Evolutionary conservation across 148 eudicot genomes (phyloP).

Genomic region (Rhododendron simsii): DNA sequence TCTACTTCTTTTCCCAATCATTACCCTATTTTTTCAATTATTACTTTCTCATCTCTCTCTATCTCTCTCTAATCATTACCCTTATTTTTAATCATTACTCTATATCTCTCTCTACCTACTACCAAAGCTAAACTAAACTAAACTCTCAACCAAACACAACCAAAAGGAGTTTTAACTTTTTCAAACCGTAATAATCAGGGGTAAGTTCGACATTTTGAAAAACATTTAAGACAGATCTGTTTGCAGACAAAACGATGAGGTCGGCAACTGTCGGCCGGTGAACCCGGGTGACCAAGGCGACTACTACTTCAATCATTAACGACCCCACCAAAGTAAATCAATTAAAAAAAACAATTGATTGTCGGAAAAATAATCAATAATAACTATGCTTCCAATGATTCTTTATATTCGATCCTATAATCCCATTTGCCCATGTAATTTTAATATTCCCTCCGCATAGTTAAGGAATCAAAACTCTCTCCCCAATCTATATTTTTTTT

Average conservation of each 20-base stretch:
- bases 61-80: too few species aligned
- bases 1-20: too few species aligned
- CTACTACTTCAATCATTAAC: background rate
- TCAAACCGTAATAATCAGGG: background rate
- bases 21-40: too few species aligned
- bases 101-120: too few species aligned
- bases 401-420: background rate
- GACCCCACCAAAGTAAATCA: background rate
- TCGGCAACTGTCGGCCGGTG: constrained; percentile 80
- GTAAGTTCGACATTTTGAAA: background rate
- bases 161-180: too few species aligned
- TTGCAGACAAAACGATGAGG: constrained; percentile 31
- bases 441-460: background rate
- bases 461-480: background rate
- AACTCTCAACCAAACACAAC: too few species aligned
- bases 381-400: background rate
- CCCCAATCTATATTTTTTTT: background rate
- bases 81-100: too few species aligned
- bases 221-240: constrained; percentile 32
- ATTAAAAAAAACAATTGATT: background rate
- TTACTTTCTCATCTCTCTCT: too few species aligned
- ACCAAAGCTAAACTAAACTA: too few species aligned
- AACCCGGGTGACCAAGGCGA: constrained; percentile 21
- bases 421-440: background rate
- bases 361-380: background rate